These are phyloP conservation scores for Amauroascus verrucosus DNA, from an alignment of 2,329 filamentous ascomycete species.

Conservation along the genomic window DNA sequence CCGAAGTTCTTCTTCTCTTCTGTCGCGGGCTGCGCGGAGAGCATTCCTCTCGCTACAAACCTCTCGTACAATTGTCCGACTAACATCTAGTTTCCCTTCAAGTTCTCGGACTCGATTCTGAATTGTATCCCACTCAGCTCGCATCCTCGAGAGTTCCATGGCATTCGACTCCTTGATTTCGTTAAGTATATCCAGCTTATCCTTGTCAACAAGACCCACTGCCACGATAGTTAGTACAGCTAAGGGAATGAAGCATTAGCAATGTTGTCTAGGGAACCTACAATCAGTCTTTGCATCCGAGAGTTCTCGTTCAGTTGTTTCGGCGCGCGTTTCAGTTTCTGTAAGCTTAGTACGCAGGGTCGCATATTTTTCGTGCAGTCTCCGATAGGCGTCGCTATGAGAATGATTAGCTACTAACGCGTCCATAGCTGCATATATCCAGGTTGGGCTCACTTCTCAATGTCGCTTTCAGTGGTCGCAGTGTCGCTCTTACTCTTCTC, in stretches of 20 bases:
- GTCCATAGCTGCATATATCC: neutral
- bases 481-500: slow-evolving; percentile 29
- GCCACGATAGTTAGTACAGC: slow-evolving; percentile 18
- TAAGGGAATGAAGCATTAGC: neutral
- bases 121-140: slow-evolving; percentile 28
- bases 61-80: slow-evolving; percentile 30
- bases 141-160: slow-evolving; percentile 27
- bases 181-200: slow-evolving; percentile 31
- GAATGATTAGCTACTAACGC: slow-evolving; percentile 5
- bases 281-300: slow-evolving; percentile 29
- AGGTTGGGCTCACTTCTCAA: slow-evolving; percentile 1
- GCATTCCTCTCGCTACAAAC: slow-evolving; percentile 33
- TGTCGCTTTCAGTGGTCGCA: slow-evolving; percentile 13
- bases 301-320: slow-evolving; percentile 29
- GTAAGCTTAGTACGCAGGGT: slow-evolving; percentile 30
- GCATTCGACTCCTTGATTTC: slow-evolving; percentile 30
- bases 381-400: slow-evolving; percentile 20
- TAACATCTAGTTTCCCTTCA: slow-evolving; percentile 32
- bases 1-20: slow-evolving; percentile 31
- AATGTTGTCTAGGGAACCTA: slow-evolving; percentile 19
- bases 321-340: slow-evolving; percentile 29
- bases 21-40: slow-evolving; percentile 31
- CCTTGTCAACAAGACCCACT: slow-evolving; percentile 30
- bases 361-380: slow-evolving; percentile 33
- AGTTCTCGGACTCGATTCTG: slow-evolving; percentile 29